Conservation (phyloP, 1,284 basidiomycete genomes). For the Austroboletus niveus region DNA sequence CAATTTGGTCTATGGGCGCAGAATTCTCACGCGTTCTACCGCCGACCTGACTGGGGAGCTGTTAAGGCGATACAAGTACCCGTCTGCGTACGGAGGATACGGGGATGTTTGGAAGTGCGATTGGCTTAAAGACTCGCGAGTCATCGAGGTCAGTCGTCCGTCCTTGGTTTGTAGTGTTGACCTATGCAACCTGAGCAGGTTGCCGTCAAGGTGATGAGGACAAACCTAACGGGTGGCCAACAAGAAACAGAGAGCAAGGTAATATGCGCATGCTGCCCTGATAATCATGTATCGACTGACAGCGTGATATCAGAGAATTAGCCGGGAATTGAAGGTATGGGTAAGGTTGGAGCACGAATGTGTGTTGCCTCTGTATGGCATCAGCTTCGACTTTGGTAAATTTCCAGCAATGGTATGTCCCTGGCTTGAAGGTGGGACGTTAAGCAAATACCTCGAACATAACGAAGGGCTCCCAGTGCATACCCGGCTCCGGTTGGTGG, state of each 20-base stretch:
- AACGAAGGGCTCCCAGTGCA: conserved; percentile 4
- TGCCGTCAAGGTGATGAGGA: conserved; percentile 25
- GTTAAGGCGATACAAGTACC: conserved; percentile 18
- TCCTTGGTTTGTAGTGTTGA: neutral
- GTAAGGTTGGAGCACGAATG: conserved; percentile 23
- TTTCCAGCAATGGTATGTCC: conserved; percentile 27
- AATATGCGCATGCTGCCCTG: neutral
- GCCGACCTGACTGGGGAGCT: conserved; percentile 19
- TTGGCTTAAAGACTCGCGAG: conserved; percentile 16
- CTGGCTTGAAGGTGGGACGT: conserved; percentile 22
- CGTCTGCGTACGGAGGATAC: conserved; percentile 27
- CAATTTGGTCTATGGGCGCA: neutral
- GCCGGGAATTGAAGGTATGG: conserved; percentile 25
- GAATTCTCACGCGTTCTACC: conserved; percentile 1
- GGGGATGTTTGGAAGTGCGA: conserved; percentile 28
- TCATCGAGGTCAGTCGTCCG: conserved; percentile 12
- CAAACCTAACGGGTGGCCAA: conserved; percentile 9
- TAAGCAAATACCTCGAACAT: conserved; percentile 19
- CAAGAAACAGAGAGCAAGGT: conserved; percentile 16
- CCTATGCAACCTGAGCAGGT: conserved; percentile 10
- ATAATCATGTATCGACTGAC: neutral
- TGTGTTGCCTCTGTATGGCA: conserved; percentile 23
- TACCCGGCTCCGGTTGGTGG: conserved; percentile 12
- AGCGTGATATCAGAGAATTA: conserved; percentile 10
- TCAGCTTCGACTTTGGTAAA: conserved; percentile 23